phyloP scores from a whole-genome alignment of 345 rosid genomes.

The Eutrema japonicum region DNA sequence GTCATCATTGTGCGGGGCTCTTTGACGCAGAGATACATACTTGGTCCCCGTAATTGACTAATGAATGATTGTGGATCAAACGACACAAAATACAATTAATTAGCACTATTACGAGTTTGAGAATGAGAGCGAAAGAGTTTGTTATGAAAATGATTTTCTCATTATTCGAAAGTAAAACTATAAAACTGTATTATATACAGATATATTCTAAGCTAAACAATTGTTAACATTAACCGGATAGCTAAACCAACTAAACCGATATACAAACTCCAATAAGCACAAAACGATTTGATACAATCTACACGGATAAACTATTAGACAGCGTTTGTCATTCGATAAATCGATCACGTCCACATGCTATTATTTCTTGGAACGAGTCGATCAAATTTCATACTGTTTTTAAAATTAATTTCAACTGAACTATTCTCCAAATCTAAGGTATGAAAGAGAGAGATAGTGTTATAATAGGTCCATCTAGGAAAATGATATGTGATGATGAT shows the following conservation, averaged over 20 bases:
- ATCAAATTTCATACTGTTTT: background rate
- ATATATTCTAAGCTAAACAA: too few relatives aligned
- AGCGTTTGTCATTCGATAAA: slow-evolving; percentile 4
- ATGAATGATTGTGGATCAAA: slow-evolving; percentile 3
- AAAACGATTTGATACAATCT: background rate
- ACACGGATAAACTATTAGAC: background rate
- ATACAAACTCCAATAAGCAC: background rate
- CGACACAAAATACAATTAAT: background rate
- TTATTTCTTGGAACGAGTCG: background rate
- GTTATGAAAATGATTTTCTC: too few relatives aligned
- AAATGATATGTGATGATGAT: slow-evolving; percentile 44
- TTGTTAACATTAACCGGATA: too few relatives aligned
- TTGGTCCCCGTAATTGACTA: slow-evolving; percentile 25
- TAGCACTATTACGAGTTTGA: too few relatives aligned
- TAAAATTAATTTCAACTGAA: background rate
- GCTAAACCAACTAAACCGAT: too few relatives aligned
- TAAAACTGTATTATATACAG: too few relatives aligned
- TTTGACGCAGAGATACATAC: slow-evolving; percentile 11
- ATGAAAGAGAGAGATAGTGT: slow-evolving; percentile 35
- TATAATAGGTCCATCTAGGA: slow-evolving; percentile 42
- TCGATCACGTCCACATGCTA: slow-evolving; percentile 18
- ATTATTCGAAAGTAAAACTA: too few relatives aligned
- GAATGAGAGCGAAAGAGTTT: too few relatives aligned
- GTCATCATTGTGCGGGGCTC: slow-evolving; percentile 19
- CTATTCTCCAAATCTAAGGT: slow-evolving; percentile 15